Percentiles rank a stretch among this genome's conserved stretches.
Evolutionary conservation across 2,329 filamentous ascomycete species (phyloP).

Genomic region (Fusarium agapanthi): DNA sequence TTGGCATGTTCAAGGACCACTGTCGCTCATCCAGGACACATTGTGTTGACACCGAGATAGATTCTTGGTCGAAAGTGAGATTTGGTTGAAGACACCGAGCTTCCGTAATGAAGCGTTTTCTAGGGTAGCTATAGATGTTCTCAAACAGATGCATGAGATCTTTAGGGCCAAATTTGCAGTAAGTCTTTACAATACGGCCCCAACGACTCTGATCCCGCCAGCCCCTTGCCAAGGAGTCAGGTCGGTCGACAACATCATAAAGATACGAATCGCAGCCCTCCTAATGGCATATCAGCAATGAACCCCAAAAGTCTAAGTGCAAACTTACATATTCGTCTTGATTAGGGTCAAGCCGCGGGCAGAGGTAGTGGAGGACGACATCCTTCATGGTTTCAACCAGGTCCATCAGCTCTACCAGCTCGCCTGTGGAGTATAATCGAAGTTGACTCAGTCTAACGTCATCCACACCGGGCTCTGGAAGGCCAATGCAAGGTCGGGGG

Average conservation of each 20-base stretch:
- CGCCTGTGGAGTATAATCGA: slow-evolving; percentile 53
- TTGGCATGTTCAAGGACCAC: slow-evolving; percentile 45
- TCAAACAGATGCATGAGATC: slow-evolving; percentile 61
- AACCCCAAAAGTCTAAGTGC: neutral
- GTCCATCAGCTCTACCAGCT: slow-evolving; percentile 57
- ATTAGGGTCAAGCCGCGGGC: slow-evolving; percentile 54
- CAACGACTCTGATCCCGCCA: slow-evolving; percentile 51
- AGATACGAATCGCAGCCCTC: slow-evolving; percentile 32
- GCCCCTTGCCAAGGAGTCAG: slow-evolving; percentile 45
- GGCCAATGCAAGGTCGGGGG: slow-evolving; percentile 48
- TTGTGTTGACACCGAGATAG: slow-evolving; percentile 51
- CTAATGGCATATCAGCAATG: slow-evolving; percentile 21
- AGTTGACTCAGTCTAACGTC: slow-evolving; percentile 55
- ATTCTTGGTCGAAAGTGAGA: slow-evolving; percentile 57
- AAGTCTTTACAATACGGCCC: slow-evolving; percentile 54
- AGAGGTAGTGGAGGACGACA: slow-evolving; percentile 56
- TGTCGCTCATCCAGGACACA: slow-evolving; percentile 51
- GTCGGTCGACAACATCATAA: slow-evolving; percentile 38
- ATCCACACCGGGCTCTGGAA: slow-evolving; percentile 52
- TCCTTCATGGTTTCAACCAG: slow-evolving; percentile 56
- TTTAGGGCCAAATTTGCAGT: slow-evolving; percentile 59
- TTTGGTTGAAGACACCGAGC: slow-evolving; percentile 52
- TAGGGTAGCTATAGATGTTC: slow-evolving; percentile 56
- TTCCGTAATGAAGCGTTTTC: slow-evolving; percentile 54
- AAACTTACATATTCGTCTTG: slow-evolving; percentile 46